Evolutionary conservation across 768 basidiomycete genomes (phyloP).

Genomic region (Rhodotorula paludigena): DNA sequence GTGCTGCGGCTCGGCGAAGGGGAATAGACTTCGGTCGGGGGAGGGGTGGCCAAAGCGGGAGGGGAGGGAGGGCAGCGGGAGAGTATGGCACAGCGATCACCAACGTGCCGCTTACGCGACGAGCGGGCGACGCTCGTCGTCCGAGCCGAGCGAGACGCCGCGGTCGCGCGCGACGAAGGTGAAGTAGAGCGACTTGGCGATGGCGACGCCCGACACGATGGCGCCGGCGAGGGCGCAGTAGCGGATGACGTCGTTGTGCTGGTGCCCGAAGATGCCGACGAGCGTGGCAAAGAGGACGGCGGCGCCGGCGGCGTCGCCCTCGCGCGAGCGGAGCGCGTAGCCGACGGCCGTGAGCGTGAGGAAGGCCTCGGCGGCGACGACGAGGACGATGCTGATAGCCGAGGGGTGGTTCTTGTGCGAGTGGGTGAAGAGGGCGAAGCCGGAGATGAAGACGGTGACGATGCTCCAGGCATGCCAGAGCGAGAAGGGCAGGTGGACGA

Average conservation of each 20-base stretch:
- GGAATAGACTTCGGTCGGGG: no score
- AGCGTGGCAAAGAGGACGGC: conserved; percentile 90
- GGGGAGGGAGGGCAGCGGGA: no score
- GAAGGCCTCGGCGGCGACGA: conserved; percentile 59
- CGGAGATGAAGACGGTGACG: conserved; percentile 71
- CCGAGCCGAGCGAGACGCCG: conserved; percentile 60
- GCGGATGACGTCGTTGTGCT: conserved; percentile 68
- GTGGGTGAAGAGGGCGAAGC: conserved; percentile 69
- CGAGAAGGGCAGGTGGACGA: conserved; percentile 92
- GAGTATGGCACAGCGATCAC: no score
- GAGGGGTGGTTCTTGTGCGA: conserved; percentile 40
- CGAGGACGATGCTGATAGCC: conserved; percentile 85
- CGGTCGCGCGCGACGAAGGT: conserved; percentile 41
- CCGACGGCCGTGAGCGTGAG: conserved; percentile 51
- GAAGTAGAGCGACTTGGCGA: conserved; percentile 55
- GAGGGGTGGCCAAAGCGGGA: no score
- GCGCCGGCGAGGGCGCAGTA: conserved; percentile 83
- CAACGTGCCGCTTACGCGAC: conserved; percentile 51
- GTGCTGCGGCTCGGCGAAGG: no score
- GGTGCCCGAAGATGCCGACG: conserved; percentile 65
- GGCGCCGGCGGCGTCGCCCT: conserved; percentile 88
- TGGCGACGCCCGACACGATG: conserved; percentile 76
- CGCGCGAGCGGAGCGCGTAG: conserved; percentile 82
- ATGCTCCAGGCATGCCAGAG: conserved; percentile 78
- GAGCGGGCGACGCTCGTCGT: conserved; percentile 84